These are phyloP conservation scores for Sanghuangporus weigelae DNA, from an alignment of 1,284 basidiomycete species.

Conservation along the genomic window DNA sequence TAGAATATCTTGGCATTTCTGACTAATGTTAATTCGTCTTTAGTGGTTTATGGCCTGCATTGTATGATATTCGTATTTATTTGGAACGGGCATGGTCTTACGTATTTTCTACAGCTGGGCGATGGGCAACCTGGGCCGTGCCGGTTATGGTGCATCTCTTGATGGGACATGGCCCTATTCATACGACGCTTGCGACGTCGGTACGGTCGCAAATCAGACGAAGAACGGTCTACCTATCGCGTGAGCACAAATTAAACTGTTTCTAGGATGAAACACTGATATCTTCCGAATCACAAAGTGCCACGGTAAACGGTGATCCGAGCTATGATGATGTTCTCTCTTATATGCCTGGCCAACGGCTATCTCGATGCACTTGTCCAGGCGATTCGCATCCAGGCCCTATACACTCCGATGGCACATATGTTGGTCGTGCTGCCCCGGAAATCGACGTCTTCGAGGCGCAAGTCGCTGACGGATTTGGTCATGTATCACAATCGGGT, in stretches of 20 bases:
- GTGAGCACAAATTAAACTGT: slow-evolving; percentile 17
- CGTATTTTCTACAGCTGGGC: slow-evolving; percentile 30
- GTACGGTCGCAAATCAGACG: slow-evolving; percentile 50
- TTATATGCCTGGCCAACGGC: slow-evolving; percentile 70
- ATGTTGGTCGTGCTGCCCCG: slow-evolving; percentile 75
- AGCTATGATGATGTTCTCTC: slow-evolving; percentile 42
- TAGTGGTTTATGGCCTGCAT: slow-evolving; percentile 48
- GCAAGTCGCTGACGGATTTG: slow-evolving; percentile 32
- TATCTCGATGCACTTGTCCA: slow-evolving; percentile 83
- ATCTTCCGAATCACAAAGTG: slow-evolving; percentile 35
- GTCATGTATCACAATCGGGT: slow-evolving; percentile 44
- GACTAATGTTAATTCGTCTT: not conserved
- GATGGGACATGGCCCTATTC: slow-evolving; percentile 58
- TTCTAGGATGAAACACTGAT: slow-evolving; percentile 11
- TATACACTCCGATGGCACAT: slow-evolving; percentile 46
- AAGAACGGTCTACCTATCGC: slow-evolving; percentile 32
- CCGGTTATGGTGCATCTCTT: slow-evolving; percentile 56
- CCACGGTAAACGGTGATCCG: slow-evolving; percentile 39
- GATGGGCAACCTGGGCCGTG: slow-evolving; percentile 51
- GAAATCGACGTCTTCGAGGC: slow-evolving; percentile 86
- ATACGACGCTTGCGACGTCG: slow-evolving; percentile 52
- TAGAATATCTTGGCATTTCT: not conserved
- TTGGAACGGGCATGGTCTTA: slow-evolving; percentile 21
- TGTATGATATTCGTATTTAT: slow-evolving; percentile 41
- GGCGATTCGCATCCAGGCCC: slow-evolving; percentile 85